Base-by-base conservation (phyloP, 345 rosid species). In the Camelina sativa region DNA sequence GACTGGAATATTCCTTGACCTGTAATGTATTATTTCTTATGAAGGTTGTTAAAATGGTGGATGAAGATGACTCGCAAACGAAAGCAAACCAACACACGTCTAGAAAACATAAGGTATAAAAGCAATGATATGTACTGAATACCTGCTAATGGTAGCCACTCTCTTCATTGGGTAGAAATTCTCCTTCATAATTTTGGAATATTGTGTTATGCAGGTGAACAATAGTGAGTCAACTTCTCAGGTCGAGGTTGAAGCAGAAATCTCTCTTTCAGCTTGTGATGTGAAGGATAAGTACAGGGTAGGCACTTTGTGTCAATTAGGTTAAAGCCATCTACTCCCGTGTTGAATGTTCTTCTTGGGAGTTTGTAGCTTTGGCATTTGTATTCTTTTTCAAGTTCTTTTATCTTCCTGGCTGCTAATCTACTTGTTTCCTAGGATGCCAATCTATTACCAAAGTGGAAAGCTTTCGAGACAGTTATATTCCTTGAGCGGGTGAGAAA, bases 381-480 rank as follows among this genome's bases (percentile, higher is more conserved):
- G 38, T 54, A 13, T 57, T 76, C 9, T 6, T 61, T 17, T 68
- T 62, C 40, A 63, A 59, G n/a, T 62, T 2, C 5, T 40, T 38
- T 38, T 37, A 22, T 74, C 28, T 72, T 15, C 37, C 38, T 34
- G 59, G 70, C 56, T 46, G 16, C 71, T 70, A 55, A 70, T 56
- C 15, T 55, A 6, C 17, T 65, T 32, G 35, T 60, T 25, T 56
- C 56, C 71, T 82, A 91, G 98, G 93, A 85, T 80, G 96, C 91
- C 57, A 75, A 51, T 48, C 79, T 94, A 44, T 63, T 75, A 22
- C 93, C 94, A 23, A 87, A 89, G 50, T 94, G 98, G 98, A 94
- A 94, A 85, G 91, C 98, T n/a, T 91, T 89, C 61, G 86, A 84
- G 85, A 88, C 98, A 54, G 70, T 88, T 53, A 89, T 91, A 75